Percentiles rank a stretch among this genome's conserved stretches.
phyloP scores from a whole-genome alignment of 1,139 yeast species.

The Sugiyamaella japonica region DNA sequence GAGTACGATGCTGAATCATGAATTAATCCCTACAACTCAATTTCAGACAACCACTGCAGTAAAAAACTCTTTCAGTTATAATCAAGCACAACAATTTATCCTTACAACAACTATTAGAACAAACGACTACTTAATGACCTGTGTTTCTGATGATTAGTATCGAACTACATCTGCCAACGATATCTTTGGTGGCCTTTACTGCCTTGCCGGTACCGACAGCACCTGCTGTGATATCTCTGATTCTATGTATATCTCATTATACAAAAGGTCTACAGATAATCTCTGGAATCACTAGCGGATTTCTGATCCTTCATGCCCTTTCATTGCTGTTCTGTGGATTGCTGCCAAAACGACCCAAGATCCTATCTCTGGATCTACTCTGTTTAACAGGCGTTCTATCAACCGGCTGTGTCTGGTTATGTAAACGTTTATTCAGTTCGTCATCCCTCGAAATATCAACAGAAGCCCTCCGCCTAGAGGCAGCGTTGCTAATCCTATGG shows the following conservation, averaged over 20 bases:
- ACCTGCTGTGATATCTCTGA: conserved; percentile 26
- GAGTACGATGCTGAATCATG: neutral
- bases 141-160: conserved; percentile 30
- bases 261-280: conserved; percentile 21
- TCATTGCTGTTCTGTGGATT: conserved; percentile 20
- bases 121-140: neutral
- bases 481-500: conserved; percentile 21
- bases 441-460: neutral
- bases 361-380: conserved; percentile 17
- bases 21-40: too few species aligned
- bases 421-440: conserved; percentile 15
- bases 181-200: conserved; percentile 28
- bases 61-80: neutral
- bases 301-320: conserved; percentile 20
- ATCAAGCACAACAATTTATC: neutral
- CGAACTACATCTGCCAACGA: conserved; percentile 33
- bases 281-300: conserved; percentile 26
- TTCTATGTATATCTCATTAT: conserved; percentile 28
- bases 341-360: conserved; percentile 23
- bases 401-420: conserved; percentile 22
- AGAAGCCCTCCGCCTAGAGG: conserved; percentile 15
- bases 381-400: conserved; percentile 19
- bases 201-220: conserved; percentile 23
- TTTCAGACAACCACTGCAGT: neutral
- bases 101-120: neutral